phyloP scores from a whole-genome alignment of 176 grass and related monocot species.

The Carex littledalei region DNA sequence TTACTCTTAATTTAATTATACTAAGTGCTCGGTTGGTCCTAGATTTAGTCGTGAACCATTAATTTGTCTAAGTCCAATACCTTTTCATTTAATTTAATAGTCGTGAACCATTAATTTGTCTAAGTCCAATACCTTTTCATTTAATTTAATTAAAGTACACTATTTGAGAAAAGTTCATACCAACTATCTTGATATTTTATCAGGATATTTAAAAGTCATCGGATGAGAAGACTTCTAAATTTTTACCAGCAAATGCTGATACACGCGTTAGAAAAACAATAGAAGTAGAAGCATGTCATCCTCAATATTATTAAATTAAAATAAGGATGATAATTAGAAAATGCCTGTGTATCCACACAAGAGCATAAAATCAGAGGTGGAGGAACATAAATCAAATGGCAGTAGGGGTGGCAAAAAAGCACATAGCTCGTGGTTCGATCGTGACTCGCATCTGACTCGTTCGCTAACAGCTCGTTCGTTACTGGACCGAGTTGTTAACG shows the following conservation, averaged over 20 bases:
- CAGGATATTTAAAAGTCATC: neutral
- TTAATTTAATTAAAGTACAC: neutral
- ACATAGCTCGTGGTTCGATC: too few relatives aligned
- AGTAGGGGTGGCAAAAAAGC: too few relatives aligned
- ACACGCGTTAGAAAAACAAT: neutral
- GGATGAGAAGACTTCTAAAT: too few relatives aligned
- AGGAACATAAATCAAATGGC: too few relatives aligned
- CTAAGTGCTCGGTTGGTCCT: constrained; percentile 18
- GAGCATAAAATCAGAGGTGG: too few relatives aligned
- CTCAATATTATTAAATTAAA: neutral
- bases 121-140: neutral
- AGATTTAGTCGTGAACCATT: constrained; percentile 10
- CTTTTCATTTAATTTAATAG: too few relatives aligned
- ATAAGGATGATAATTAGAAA: neutral
- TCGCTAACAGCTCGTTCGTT: too few relatives aligned
- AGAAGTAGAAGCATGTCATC: neutral
- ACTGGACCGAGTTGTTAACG: too few relatives aligned
- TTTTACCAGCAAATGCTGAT: neutral
- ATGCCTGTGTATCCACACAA: neutral
- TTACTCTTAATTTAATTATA: neutral
- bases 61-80: neutral
- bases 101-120: neutral
- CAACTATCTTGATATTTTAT: neutral
- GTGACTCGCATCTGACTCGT: too few relatives aligned
- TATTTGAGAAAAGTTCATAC: neutral